These are phyloP conservation scores for Colletotrichum trifolii DNA, from an alignment of 2,329 filamentous ascomycete genomes.

Conservation along the genomic window DNA sequence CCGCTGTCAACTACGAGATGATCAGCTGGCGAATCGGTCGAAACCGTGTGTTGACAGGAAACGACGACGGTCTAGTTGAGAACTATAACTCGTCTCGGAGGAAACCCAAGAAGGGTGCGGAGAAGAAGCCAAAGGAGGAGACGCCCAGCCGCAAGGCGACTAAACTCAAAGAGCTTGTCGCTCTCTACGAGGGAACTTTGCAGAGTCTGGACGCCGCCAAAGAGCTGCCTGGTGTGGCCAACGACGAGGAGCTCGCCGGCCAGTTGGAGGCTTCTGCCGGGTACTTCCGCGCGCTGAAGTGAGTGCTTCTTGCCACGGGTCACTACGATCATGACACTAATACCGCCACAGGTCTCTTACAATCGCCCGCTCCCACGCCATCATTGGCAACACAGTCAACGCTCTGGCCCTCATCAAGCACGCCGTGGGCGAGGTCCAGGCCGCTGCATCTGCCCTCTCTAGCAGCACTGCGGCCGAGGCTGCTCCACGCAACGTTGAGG, in stretches of 20 bases:
- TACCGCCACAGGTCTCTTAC: slow-evolving; percentile 74
- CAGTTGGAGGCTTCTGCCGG: slow-evolving; percentile 82
- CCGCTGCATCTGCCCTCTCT: slow-evolving; percentile 59
- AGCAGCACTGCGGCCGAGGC: slow-evolving; percentile 38
- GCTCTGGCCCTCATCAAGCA: slow-evolving; percentile 87
- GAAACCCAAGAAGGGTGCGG: slow-evolving; percentile 63
- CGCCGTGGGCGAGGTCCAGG: slow-evolving; percentile 71
- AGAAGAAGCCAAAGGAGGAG: slow-evolving; percentile 64
- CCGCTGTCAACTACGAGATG: slow-evolving; percentile 92
- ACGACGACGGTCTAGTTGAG: slow-evolving; percentile 77
- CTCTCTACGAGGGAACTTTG: slow-evolving; percentile 89
- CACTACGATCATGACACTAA: slow-evolving; percentile 33
- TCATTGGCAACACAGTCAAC: slow-evolving; percentile 78
- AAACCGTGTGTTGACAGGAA: slow-evolving; percentile 89
- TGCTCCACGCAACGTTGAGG: slow-evolving; percentile 73
- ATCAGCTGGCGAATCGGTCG: slow-evolving; percentile 95
- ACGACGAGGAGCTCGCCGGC: slow-evolving; percentile 79
- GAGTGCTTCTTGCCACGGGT: slow-evolving; percentile 45
- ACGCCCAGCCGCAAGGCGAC: slow-evolving; percentile 80
- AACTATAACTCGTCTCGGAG: slow-evolving; percentile 58
- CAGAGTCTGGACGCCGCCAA: slow-evolving; percentile 92
- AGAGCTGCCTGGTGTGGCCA: slow-evolving; percentile 88
- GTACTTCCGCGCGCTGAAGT: slow-evolving; percentile 93
- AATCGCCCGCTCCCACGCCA: slow-evolving; percentile 84
- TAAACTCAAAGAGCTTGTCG: slow-evolving; percentile 85